Evolutionary conservation across 2,329 filamentous ascomycete genomes (phyloP), one percentile per base, ranked within the genome.

Genomic region (Pseudogymnoascus sp.): DNA sequence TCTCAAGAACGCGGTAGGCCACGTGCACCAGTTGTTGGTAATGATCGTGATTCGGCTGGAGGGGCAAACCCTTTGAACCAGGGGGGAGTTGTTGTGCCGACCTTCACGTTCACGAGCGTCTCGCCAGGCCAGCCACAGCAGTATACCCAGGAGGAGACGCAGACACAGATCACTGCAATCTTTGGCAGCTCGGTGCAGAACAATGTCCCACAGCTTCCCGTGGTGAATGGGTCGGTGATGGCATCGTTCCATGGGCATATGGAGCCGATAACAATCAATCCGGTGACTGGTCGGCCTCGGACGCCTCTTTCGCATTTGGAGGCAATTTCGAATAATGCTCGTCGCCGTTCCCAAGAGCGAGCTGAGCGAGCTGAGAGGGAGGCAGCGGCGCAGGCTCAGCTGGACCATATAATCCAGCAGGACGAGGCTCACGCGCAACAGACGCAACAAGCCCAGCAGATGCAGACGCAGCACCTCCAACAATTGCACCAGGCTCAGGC

Each of bases 331-430:
- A 54, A 54, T 18, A 54, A 54, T 35, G 47, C 47, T 54, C 47
- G 47, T n/a, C 47, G 47, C n/a, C 47, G 47, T 54, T 54, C 47
- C 16, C 47, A 54, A 54, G 47, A 54, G 47, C 47, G 47, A 54
- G 47, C 47, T 54, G 47, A 54, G 47, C 47, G 47, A 14, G 47
- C 47, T 54, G 47, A 54, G 47, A 28, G 28, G 12, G 47, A 33
- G 11, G 47, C 47, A 33, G 28, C n/a, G n/a, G 28, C 25, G 28
- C 47, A 54, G 47, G 28, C 28, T 18, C 47, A 54, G 47, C 25
- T 54, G 12, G 47, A 54, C 18, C 47, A 54, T 9, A 54, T 33
- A 54, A 54, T 30, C 28, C 47, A 33, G 47, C 47, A 54, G 18
- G 16, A 33, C 2, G 28, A 20, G 47, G 28, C 47, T 2, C 47